Conservation (phyloP, 2,329 filamentous ascomycete genomes). For the Neofusicoccum sp. region DNA sequence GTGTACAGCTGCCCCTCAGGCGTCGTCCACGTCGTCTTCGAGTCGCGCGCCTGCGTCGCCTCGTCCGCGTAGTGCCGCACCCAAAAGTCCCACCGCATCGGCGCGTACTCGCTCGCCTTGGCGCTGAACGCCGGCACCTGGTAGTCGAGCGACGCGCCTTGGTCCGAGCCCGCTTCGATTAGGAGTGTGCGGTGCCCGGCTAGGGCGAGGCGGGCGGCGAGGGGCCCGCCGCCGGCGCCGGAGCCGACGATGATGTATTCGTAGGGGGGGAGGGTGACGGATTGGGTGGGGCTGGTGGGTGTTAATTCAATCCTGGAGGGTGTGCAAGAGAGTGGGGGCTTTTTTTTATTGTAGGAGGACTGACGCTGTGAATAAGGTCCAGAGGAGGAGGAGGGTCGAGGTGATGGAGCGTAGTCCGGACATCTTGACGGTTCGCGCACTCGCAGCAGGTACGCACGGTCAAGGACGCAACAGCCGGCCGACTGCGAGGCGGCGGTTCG, state of each 20-base stretch:
- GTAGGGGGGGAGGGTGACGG: slow-evolving; percentile 38
- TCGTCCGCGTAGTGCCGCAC: slow-evolving; percentile 60
- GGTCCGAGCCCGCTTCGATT: slow-evolving; percentile 60
- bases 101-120: slow-evolving; percentile 54
- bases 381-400: too few species aligned
- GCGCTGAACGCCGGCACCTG: slow-evolving; percentile 55
- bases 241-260: slow-evolving; percentile 64
- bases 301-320: too few species aligned
- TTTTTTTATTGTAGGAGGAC: too few species aligned
- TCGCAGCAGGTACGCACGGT: too few species aligned
- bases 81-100: slow-evolving; percentile 63
- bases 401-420: too few species aligned
- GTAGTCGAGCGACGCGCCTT: slow-evolving; percentile 46
- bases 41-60: slow-evolving; percentile 57
- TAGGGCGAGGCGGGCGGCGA: slow-evolving; percentile 58
- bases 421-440: too few species aligned
- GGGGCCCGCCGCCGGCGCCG: slow-evolving; percentile 58
- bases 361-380: too few species aligned
- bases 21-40: slow-evolving; percentile 52
- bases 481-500: too few species aligned
- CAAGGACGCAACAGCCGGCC: too few species aligned
- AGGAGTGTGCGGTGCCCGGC: slow-evolving; percentile 59
- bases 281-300: not conserved
- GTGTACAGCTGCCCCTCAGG: slow-evolving; percentile 53
- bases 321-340: too few species aligned